phyloP scores from a whole-genome alignment of 2,329 filamentous ascomycete genomes.

The Botrytis tulipae region DNA sequence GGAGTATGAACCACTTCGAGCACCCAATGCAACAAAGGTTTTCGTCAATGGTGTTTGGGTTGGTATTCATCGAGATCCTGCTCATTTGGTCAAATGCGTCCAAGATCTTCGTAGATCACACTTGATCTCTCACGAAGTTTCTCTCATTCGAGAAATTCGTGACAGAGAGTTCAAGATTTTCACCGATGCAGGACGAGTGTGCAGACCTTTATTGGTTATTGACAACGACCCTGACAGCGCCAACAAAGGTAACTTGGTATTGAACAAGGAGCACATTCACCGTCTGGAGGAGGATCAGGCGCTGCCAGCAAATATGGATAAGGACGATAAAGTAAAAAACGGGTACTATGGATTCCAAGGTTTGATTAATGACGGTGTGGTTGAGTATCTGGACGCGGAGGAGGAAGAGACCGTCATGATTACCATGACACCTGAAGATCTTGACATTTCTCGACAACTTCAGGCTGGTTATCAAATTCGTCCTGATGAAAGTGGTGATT shows the following conservation, averaged over 20 bases:
- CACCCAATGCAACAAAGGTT: slow-evolving; percentile 92
- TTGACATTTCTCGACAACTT: slow-evolving; percentile 72
- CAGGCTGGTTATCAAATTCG: slow-evolving; percentile 62
- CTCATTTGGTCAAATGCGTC: slow-evolving; percentile 77
- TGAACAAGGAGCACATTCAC: slow-evolving; percentile 80
- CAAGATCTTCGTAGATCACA: slow-evolving; percentile 75
- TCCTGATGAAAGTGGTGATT: slow-evolving; percentile 65
- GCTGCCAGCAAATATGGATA: slow-evolving; percentile 57
- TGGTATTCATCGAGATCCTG: slow-evolving; percentile 86
- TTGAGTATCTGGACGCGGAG: slow-evolving; percentile 96
- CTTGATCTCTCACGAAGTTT: slow-evolving; percentile 87
- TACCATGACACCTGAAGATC: slow-evolving; percentile 94
- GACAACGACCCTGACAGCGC: slow-evolving; percentile 76
- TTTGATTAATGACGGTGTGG: slow-evolving; percentile 76
- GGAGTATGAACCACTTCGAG: slow-evolving; percentile 83
- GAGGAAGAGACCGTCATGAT: slow-evolving; percentile 99
- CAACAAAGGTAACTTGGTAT: slow-evolving; percentile 73
- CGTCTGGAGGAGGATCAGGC: slow-evolving; percentile 73
- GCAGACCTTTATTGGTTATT: slow-evolving; percentile 89
- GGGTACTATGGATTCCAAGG: slow-evolving; percentile 85
- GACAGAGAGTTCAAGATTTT: slow-evolving; percentile 99
- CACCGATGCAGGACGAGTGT: slow-evolving; percentile 93
- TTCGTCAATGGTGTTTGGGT: slow-evolving; percentile 99
- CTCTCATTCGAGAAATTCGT: slow-evolving; percentile 91
- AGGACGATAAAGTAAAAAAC: slow-evolving; percentile 53